Evolutionary conservation across 2,329 filamentous ascomycete species (phyloP), one percentile per base, ranked within the genome.

Genomic region (Aureobasidium sp.): DNA sequence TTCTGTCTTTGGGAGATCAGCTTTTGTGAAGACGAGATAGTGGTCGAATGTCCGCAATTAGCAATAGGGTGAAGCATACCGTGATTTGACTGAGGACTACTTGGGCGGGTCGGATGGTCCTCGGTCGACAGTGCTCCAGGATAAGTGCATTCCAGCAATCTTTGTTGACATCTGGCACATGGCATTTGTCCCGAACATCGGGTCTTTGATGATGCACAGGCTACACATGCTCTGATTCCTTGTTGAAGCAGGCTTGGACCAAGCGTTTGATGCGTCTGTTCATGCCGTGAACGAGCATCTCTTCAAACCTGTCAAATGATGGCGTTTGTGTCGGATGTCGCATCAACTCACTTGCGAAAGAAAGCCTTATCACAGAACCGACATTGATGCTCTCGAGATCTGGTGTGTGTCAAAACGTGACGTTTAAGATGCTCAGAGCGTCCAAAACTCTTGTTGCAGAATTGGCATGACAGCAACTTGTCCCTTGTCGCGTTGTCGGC

Each of bases 181-280:
- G 61, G 63, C 13, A 60, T 59, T 13, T 65, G 66, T 37, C 71
- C 69, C 32, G 71, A 68, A 49, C 70, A 72, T 51, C 66, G 67
- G 11, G 69, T 66, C 29, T 70, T 70, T 32, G 70, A 66, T 9
- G 62, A 45, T 6, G 67, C 67, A 53, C 69, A 72, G 44, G 64
- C 58, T 34, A 64, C 54, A 61, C 70, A 72, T 4, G 70, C 70
- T 47, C 69, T 61, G 25, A 59, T 63, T 21, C 68, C 68, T 11
- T 59, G 61, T 36, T 42, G 36, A 1, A 54, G 50, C 9, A 54
- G 66, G 61, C 21, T 64, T 41, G 64, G 61, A 21, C 65, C 59
- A 45, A 44, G 65, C 29, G 61, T 57, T 50, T 62, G 64, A 49
- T 70, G 68, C 5, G 65, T 69, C 14, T 59, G 50, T 54, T 68